phyloP scores from a whole-genome alignment of 164 flowering plant species.

The Berberis vulgaris region DNA sequence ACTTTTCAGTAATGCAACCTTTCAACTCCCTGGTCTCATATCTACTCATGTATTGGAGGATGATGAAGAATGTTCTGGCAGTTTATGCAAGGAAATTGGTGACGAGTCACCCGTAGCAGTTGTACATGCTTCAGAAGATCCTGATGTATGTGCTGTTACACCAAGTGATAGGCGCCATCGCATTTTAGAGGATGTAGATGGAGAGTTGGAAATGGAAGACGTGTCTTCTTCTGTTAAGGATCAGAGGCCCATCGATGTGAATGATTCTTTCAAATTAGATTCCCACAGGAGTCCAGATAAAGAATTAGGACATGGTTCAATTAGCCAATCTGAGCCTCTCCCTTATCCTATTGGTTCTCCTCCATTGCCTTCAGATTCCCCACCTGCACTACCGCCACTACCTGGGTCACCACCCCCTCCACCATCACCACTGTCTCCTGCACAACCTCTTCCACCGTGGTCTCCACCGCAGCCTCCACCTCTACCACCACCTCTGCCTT shows the following conservation, averaged over 20 bases:
- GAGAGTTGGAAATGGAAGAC: conserved; percentile 96
- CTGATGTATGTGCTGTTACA: conserved; percentile 31
- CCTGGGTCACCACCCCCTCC: conserved; percentile 36
- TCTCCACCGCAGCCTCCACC: conserved; percentile 16
- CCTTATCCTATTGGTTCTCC: conserved; percentile 60
- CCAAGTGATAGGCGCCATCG: conserved; percentile 63
- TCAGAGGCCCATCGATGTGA: conserved; percentile 19
- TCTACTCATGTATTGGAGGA: conserved; percentile 66
- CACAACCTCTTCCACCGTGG: conserved; percentile 3
- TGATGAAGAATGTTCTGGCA: conserved; percentile 48
- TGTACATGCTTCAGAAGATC: conserved; percentile 21
- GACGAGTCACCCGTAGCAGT: conserved; percentile 28
- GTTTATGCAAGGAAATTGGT: conserved; percentile 26
- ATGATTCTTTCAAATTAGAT: conserved; percentile 16
- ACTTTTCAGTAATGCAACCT: conserved; percentile 75
- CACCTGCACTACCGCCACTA: conserved; percentile 52
- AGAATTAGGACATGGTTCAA: conserved; percentile 20
- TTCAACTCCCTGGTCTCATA: conserved; percentile 85
- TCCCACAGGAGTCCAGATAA: conserved; percentile 12
- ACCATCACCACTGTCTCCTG: conserved; percentile 22
- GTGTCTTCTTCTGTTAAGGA: conserved; percentile 58
- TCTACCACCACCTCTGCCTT: conserved; percentile 10
- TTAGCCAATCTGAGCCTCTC: conserved; percentile 26
- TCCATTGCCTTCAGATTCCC: conserved; percentile 55
- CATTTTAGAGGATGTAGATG: conserved; percentile 78